phyloP scores from a whole-genome alignment of 2,329 filamentous ascomycete species.

The Setomelanomma holmii region DNA sequence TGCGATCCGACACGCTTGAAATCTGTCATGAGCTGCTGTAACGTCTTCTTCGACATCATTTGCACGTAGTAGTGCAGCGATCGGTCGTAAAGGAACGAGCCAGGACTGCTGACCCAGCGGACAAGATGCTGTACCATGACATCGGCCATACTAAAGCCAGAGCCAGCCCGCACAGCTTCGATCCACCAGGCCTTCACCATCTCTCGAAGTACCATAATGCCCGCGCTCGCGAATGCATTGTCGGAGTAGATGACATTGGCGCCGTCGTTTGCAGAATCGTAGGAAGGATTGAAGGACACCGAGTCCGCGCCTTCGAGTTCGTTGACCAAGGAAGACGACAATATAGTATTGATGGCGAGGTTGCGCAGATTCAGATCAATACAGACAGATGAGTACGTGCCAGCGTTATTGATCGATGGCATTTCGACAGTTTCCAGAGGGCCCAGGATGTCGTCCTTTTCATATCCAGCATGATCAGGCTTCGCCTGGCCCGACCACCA shows the following conservation, averaged over 20 bases:
- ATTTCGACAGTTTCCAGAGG: constrained; percentile 87
- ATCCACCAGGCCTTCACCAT: constrained; percentile 99
- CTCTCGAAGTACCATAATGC: constrained; percentile 87
- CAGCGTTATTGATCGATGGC: constrained; percentile 91
- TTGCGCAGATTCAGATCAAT: constrained; percentile 95
- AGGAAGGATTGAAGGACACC: constrained; percentile 80
- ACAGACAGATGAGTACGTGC: constrained; percentile 94
- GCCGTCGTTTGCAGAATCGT: constrained; percentile 67
- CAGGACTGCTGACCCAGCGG: constrained; percentile 93
- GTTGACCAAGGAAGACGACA: constrained; percentile 95
- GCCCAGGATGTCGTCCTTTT: constrained; percentile 86
- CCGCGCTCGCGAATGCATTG: constrained; percentile 90
- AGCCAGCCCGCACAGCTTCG: constrained; percentile 84
- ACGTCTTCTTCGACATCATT: constrained; percentile 97
- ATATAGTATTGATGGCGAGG: constrained; percentile 94
- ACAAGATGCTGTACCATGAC: constrained; percentile 97
- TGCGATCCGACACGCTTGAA: constrained; percentile 95
- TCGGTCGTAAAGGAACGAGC: constrained; percentile 93
- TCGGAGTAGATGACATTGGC: constrained; percentile 79
- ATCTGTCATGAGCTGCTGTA: constrained; percentile 95
- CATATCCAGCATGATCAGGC: constrained; percentile 94
- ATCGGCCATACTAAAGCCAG: constrained; percentile 78
- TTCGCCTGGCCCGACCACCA: constrained; percentile 93
- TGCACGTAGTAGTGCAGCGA: constrained; percentile 97
- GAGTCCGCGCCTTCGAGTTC: constrained; percentile 91